Base-by-base conservation (phyloP, 352 stramenopile genomes). In the Globisporangium radiosum region DNA sequence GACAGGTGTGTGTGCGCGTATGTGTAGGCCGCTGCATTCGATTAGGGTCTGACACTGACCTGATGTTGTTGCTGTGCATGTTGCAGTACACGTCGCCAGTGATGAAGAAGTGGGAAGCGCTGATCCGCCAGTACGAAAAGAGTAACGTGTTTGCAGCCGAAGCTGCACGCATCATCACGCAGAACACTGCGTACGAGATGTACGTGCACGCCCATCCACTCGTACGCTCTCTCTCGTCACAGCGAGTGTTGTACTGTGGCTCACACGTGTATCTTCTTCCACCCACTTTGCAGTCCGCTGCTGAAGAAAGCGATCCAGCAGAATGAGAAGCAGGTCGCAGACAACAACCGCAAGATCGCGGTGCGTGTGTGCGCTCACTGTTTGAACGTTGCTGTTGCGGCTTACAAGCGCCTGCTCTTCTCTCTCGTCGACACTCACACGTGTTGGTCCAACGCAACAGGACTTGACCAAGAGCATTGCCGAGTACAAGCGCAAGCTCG, bases 111-210 rank as follows among this genome's bases (percentile, higher is more conserved):
- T 92, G 83, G 83, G 67, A 64, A 19, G 80, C 77, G 17, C 59
- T 92, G 54, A 69, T 90, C 48, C 77, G 72, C 7, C 64, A 78
- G 59, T 92, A 92, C 68, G 81, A 92, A 65, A 89, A 85, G 61
- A 82, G 88, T 63, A 88, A 89, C 59, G 64, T 92, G 15, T 92
- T 88, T 40, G 76, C 74, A 6, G 83, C 81, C 7, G 83, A 92
- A 54, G 67, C 72, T n/a, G 83, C 83, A 40, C 77, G 83, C n/a
- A 66, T 85, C 54, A 76, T 92, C 54, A 63, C 79, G 42, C 81
- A 89, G 66, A 88, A 90, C 65, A 88, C 76, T 15, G 70, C 77
- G 38, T 92, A 80, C 63, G 83, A 92, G 60, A 88, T 92, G 83
- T 93, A 64, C 10, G 69, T 42, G 3, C 19, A 25, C 25, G 25